These are phyloP conservation scores for Rhizopogon roseolus DNA, from an alignment of 768 basidiomycete genomes.

Conservation along the genomic window DNA sequence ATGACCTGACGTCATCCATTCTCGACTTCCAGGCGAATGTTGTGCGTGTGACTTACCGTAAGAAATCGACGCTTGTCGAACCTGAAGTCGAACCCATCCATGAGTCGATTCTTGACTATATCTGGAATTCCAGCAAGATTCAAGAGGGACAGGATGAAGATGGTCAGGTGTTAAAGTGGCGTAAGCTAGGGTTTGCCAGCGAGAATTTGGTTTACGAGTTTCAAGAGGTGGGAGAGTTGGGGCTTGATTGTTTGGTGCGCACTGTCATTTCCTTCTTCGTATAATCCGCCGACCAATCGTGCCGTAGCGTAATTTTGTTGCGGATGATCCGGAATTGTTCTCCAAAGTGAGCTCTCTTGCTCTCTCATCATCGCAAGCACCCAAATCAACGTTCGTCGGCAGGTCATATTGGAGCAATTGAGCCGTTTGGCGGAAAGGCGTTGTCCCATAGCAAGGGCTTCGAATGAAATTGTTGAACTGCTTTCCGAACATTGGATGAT, in stretches of 20 bases:
- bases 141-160: constrained; percentile 45
- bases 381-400: constrained; percentile 8
- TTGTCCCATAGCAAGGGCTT: constrained; percentile 80
- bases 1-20: constrained; percentile 79
- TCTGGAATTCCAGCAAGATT: constrained; percentile 65
- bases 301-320: constrained; percentile 60
- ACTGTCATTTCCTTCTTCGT: not conserved
- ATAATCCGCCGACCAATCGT: not conserved
- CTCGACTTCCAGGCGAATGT: constrained; percentile 88
- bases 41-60: constrained; percentile 71
- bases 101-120: constrained; percentile 49
- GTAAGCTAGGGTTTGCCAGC: constrained; percentile 69
- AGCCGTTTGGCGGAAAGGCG: constrained; percentile 68
- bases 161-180: constrained; percentile 61
- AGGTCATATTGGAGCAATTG: constrained; percentile 79
- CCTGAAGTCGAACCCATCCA: constrained; percentile 59
- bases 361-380: not conserved
- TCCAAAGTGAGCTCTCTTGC: constrained; percentile 46
- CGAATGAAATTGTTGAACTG: constrained; percentile 81
- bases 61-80: constrained; percentile 76
- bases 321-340: constrained; percentile 65
- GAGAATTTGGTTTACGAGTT: constrained; percentile 79
- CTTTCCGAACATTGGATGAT: constrained; percentile 84
- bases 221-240: constrained; percentile 71
- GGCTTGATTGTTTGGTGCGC: constrained; percentile 75